Percentiles rank a stretch among this genome's conserved stretches.
Evolutionary conservation across 306 rosid genomes (phyloP).

Genomic region (Vachellia collinsii): DNA sequence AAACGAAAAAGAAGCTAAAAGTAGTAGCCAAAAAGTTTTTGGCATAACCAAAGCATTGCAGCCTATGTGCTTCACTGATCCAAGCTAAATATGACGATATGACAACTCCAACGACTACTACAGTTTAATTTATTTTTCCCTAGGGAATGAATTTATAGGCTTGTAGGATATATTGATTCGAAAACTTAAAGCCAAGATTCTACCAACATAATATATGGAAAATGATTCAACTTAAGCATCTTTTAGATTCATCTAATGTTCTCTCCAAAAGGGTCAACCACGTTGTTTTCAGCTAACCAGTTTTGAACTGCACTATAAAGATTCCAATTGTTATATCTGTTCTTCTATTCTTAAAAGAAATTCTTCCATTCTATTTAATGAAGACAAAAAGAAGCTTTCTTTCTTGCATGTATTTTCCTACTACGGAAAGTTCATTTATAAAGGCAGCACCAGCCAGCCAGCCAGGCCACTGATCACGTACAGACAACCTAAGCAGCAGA

Average conservation of each 20-base stretch:
- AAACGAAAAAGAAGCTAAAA: background rate
- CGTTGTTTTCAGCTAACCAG: too few relatives aligned
- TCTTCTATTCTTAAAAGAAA: background rate
- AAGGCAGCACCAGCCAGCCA: slow-evolving; percentile 1
- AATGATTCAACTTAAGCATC: background rate
- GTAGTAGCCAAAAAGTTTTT: background rate
- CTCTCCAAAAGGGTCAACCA: background rate
- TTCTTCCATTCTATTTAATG: background rate
- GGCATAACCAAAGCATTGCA: background rate
- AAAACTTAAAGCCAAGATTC: background rate
- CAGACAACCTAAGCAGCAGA: slow-evolving; percentile 1
- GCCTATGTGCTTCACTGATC: too few relatives aligned
- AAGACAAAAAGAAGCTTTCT: background rate
- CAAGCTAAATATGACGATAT: too few relatives aligned
- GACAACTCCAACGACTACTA: too few relatives aligned
- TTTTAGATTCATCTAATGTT: background rate
- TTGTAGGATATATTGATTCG: background rate
- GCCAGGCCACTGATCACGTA: slow-evolving; percentile 25
- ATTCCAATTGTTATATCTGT: background rate
- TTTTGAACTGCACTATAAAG: background rate
- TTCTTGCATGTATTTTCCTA: slow-evolving; percentile 1
- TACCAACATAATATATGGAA: background rate
- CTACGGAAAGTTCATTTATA: background rate
- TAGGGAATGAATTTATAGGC: background rate
- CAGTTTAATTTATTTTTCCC: background rate